Evolutionary conservation across 2,329 filamentous ascomycete species (phyloP).

Genomic region (Xylariales sp.): DNA sequence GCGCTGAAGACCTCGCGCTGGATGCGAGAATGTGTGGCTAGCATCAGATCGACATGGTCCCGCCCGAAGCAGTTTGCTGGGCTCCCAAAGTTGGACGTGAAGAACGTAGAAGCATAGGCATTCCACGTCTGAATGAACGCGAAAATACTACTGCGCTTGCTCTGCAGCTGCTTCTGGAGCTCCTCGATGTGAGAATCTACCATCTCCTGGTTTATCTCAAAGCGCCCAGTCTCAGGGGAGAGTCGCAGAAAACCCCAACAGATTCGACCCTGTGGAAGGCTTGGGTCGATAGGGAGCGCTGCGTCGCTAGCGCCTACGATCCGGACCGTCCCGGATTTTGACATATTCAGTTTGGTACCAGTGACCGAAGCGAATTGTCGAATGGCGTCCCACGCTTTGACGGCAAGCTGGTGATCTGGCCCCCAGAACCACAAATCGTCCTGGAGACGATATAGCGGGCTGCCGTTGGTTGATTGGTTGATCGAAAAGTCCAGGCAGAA

Average conservation of each 20-base stretch:
- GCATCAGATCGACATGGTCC: conserved; percentile 47
- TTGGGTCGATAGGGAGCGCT: conserved; percentile 19
- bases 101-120: conserved; percentile 46
- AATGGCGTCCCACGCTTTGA: conserved; percentile 56
- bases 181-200: conserved; percentile 57
- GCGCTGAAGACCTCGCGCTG: conserved; percentile 42
- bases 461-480: conserved; percentile 50
- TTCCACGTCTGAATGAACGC: conserved; percentile 47
- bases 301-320: conserved; percentile 26
- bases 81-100: conserved; percentile 47
- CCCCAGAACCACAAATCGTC: conserved; percentile 66
- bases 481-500: conserved; percentile 64
- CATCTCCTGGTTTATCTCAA: conserved; percentile 54
- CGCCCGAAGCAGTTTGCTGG: conserved; percentile 48
- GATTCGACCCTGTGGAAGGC: conserved; percentile 44
- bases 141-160: conserved; percentile 46
- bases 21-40: conserved; percentile 43
- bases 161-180: conserved; percentile 50
- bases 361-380: conserved; percentile 49
- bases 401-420: conserved; percentile 46
- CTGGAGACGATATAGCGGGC: conserved; percentile 55
- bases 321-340: conserved; percentile 45
- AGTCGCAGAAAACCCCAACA: conserved; percentile 54
- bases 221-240: conserved; percentile 46
- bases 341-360: conserved; percentile 50